Evolutionary conservation across 2,329 filamentous ascomycete genomes (phyloP).

Genomic region (Nothopassalora personata): DNA sequence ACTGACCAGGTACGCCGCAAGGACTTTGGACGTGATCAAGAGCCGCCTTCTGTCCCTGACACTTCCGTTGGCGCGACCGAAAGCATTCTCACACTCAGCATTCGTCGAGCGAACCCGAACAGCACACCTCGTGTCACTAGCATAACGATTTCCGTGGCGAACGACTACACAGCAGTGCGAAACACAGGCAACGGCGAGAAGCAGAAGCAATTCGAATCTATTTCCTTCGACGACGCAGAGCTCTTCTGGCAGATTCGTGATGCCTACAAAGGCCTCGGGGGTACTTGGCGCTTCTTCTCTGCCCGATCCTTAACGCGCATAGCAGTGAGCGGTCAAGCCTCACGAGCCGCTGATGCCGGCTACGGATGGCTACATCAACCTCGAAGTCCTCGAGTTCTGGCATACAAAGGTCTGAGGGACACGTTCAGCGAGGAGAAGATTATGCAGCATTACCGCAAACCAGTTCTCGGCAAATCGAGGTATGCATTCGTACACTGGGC

Average conservation of each 20-base stretch:
- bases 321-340: slow-evolving; percentile 22
- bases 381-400: slow-evolving; percentile 27
- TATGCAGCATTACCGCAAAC: slow-evolving; percentile 32
- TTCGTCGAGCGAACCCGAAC: slow-evolving; percentile 26
- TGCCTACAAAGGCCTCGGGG: slow-evolving; percentile 26
- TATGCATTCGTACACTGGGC: slow-evolving; percentile 44
- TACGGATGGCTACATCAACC: slow-evolving; percentile 29
- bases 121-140: slow-evolving; percentile 21
- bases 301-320: slow-evolving; percentile 32
- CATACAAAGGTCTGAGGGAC: slow-evolving; percentile 28
- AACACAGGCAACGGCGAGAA: slow-evolving; percentile 9
- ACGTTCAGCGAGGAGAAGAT: slow-evolving; percentile 39
- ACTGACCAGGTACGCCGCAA: slow-evolving; percentile 20
- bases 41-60: slow-evolving; percentile 10
- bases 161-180: slow-evolving; percentile 23
- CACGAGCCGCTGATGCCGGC: slow-evolving; percentile 23
- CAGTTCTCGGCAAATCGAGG: slow-evolving; percentile 31
- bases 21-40: slow-evolving; percentile 16
- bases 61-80: slow-evolving; percentile 16
- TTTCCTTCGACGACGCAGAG: slow-evolving; percentile 32
- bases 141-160: slow-evolving; percentile 28
- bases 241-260: slow-evolving; percentile 29
- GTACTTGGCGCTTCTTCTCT: slow-evolving; percentile 26
- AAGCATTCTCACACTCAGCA: slow-evolving; percentile 29
- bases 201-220: slow-evolving; percentile 22